Evolutionary conservation across 139 green algal species (phyloP), one percentile per base, ranked within the genome.

Genomic region (Pseudopediastrum boryanum): DNA sequence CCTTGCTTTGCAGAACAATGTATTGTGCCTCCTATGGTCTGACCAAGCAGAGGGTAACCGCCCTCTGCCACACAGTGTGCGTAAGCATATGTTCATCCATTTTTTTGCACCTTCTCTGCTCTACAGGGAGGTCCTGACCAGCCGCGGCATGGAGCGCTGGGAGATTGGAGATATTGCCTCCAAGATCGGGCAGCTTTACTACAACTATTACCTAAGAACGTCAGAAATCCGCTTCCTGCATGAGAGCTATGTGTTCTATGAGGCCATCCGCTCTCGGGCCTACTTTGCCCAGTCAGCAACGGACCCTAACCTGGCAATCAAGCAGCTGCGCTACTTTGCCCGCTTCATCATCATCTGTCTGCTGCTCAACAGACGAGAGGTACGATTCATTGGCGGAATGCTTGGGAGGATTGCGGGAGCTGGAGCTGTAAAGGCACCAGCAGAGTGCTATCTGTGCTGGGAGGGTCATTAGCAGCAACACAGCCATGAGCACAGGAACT

Each of bases 261-360:
- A 95, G 54, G 90, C 87, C n/a, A 90, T 90, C 63, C 58, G 59
- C 38, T 80, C 69, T 23, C 67, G 85, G 31, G 72, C 82, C 68
- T 91, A 91, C 77, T 88, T 90, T 79, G 64, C 73, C 13, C 38
- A 68, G 59, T 74, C 71, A 56, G 68, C 50, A 10, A 76, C 50
- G 12, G 80, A 81, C 72, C 52, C 61, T n/a, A 81, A 78, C 39
- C 72, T 83, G 43, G 79, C 77, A 7, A 67, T 82, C 59, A 85
- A 92, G 85, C 83, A 92, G 83, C 84, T 95, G 76, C 84, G 90
- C 33, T 95, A 88, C 85, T 85, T 88, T 72, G 90, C 87, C 33
- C 88, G 91, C 69, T 94, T 92, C 84, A 83, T 92, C 25, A 78
- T 94, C 29, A 89, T 95, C 35, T 94, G 91, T 75, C 88, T 95